Conservation (phyloP, 208 protist genomes). For the Acanthamoeba rhysodes region DNA sequence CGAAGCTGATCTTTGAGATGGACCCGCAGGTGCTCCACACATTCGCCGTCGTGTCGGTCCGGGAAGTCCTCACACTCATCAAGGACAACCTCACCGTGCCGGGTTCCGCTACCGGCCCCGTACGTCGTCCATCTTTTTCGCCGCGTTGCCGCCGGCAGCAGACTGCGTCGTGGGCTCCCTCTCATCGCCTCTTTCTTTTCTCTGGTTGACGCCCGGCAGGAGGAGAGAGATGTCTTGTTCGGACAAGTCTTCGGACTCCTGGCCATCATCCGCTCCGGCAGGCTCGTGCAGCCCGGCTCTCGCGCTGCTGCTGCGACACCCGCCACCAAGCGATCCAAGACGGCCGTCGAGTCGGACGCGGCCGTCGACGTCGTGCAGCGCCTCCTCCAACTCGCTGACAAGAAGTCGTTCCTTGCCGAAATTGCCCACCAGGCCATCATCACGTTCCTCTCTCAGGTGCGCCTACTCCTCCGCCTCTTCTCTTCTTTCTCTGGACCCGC, state of each 20-base stretch:
- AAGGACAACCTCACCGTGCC: constrained; percentile 14
- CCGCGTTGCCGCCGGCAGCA: too few species aligned
- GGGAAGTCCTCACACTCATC: constrained; percentile 36
- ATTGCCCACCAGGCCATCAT: constrained; percentile 56
- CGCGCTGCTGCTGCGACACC: not conserved
- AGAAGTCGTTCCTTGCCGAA: constrained; percentile 74
- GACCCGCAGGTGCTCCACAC: not conserved
- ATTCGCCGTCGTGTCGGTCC: constrained; percentile 6
- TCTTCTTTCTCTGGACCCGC: too few species aligned
- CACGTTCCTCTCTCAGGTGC: constrained; percentile 56
- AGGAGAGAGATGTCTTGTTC: constrained; percentile 70
- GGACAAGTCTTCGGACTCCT: constrained; percentile 64
- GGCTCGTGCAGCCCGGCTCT: constrained; percentile 66
- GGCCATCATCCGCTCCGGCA: constrained; percentile 69
- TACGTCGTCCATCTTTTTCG: not conserved
- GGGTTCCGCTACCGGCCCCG: not conserved
- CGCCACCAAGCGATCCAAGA: constrained; percentile 26
- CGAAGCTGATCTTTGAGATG: not conserved
- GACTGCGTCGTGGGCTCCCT: not conserved
- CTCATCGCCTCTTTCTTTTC: not conserved
- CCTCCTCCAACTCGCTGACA: constrained; percentile 37
- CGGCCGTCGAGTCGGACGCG: not conserved
- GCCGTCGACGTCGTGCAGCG: not conserved
- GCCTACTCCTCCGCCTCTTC: not conserved
- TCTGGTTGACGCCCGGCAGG: not conserved